Evolutionary conservation across 208 protist species (phyloP).

Genomic region (Porcisia hertigi): DNA sequence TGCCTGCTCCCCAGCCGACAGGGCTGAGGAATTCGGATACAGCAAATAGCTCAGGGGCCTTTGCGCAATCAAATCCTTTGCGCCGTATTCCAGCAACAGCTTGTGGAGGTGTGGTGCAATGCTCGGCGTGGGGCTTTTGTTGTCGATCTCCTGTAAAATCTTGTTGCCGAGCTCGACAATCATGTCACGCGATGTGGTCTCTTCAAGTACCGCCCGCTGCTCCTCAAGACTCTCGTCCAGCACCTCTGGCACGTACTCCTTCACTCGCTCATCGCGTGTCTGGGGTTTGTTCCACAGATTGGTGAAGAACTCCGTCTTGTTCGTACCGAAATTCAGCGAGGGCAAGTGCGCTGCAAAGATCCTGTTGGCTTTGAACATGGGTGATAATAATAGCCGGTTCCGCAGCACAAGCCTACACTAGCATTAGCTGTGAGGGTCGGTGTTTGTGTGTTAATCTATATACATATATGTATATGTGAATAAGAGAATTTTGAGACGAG

Average conservation of each 20-base stretch:
- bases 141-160: slow-evolving; percentile 77
- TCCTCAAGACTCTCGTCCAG: slow-evolving; percentile 81
- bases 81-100: slow-evolving; percentile 72
- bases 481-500: background rate
- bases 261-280: slow-evolving; percentile 80
- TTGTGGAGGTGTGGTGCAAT: slow-evolving; percentile 83
- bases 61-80: slow-evolving; percentile 80
- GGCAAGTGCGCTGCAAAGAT: slow-evolving; percentile 37
- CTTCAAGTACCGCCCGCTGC: slow-evolving; percentile 77
- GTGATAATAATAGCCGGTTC: background rate
- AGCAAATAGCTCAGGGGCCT: slow-evolving; percentile 81
- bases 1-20: slow-evolving; percentile 53
- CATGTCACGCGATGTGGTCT: slow-evolving; percentile 79
- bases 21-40: slow-evolving; percentile 62
- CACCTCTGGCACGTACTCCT: slow-evolving; percentile 88
- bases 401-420: background rate
- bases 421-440: background rate
- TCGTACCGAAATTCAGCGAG: slow-evolving; percentile 41
- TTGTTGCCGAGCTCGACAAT: slow-evolving; percentile 86
- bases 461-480: background rate
- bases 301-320: slow-evolving; percentile 80
- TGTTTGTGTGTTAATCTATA: background rate
- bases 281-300: slow-evolving; percentile 83
- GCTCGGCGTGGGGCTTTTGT: slow-evolving; percentile 86
- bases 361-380: slow-evolving; percentile 32